Evolutionary conservation across 1,139 yeast species (phyloP).

Genomic region (Blastobotrys arbuscula): DNA sequence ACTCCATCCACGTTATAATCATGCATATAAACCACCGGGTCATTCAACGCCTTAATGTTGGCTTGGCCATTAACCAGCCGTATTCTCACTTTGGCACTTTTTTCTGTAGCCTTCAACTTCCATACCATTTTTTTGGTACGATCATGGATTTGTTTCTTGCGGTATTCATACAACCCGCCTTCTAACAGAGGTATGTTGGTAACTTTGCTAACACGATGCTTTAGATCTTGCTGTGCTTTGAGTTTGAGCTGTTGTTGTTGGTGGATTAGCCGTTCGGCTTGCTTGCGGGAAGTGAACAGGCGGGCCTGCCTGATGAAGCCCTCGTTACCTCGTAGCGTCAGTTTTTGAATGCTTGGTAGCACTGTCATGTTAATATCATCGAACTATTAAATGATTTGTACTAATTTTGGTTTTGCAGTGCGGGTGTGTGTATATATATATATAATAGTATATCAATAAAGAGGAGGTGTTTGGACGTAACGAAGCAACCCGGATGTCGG

Average conservation of each 20-base stretch:
- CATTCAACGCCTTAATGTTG: background rate
- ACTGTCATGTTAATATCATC: background rate
- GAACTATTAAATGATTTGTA: no score
- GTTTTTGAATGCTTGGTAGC: background rate
- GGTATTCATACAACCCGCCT: conserved; percentile 12
- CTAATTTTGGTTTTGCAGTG: no score
- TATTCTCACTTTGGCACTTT: background rate
- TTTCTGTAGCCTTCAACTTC: conserved; percentile 1
- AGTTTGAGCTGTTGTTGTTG: background rate
- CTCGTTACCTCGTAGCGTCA: background rate
- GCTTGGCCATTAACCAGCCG: conserved; percentile 1
- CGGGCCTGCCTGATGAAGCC: conserved; percentile 7
- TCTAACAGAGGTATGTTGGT: conserved; percentile 11
- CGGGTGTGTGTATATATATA: no score
- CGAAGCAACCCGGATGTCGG: no score
- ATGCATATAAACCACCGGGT: conserved; percentile 9
- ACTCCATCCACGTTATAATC: conserved; percentile 6
- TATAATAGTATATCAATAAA: no score
- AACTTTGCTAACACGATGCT: conserved; percentile 4
- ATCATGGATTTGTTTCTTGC: conserved; percentile 2
- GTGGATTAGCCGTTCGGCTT: conserved; percentile 1
- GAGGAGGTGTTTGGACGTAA: no score
- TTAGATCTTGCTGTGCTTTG: conserved; percentile 4
- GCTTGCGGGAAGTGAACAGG: background rate
- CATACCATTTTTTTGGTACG: conserved; percentile 3